Percentiles rank a stretch among this genome's conserved stretches.
These are phyloP conservation scores for Neospora caninum DNA, from an alignment of 169 alveolate species.

Conservation along the genomic window DNA sequence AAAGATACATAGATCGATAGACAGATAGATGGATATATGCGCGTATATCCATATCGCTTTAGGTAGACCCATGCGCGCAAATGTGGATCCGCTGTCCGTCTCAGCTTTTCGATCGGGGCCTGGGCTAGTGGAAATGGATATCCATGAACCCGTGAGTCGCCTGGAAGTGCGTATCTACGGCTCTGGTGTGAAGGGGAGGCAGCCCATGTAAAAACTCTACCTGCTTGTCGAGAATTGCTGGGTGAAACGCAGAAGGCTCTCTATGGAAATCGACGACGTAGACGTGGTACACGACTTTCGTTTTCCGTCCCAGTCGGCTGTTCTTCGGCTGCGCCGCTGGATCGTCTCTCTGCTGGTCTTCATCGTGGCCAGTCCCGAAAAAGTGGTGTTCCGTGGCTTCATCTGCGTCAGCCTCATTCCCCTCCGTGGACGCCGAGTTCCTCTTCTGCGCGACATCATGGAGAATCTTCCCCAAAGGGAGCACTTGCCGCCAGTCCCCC, in stretches of 20 bases:
- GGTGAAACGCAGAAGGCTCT: background rate
- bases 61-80: too few species aligned
- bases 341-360: background rate
- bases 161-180: too few species aligned
- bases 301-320: background rate
- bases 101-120: too few species aligned
- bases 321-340: background rate
- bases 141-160: too few species aligned
- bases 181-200: too few species aligned
- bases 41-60: too few species aligned
- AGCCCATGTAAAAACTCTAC: background rate
- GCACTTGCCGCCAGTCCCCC: slow-evolving; percentile 1
- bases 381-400: background rate
- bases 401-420: background rate
- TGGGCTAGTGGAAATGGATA: too few species aligned
- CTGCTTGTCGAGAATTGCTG: background rate
- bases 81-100: too few species aligned
- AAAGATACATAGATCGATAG: too few species aligned
- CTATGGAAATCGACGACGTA: background rate
- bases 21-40: too few species aligned
- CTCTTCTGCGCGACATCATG: background rate
- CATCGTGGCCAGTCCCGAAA: background rate
- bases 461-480: background rate
- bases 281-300: background rate
- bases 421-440: background rate